Evolutionary conservation across 495 filamentous ascomycete species (phyloP).

Genomic region (Penicillium cosmopolitanum): DNA sequence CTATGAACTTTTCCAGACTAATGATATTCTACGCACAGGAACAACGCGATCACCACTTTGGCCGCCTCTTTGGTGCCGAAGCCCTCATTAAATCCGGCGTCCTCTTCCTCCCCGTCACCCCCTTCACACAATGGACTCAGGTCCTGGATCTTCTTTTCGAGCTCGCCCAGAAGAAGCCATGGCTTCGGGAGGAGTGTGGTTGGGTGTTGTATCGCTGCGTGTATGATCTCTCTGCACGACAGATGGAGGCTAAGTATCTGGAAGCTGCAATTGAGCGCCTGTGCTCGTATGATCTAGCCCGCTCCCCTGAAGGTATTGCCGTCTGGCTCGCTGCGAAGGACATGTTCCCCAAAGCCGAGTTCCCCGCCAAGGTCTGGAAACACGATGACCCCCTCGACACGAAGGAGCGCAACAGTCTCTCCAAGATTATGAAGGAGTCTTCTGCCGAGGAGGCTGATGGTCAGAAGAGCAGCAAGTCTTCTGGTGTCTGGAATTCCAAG

Average conservation of each 20-base stretch:
- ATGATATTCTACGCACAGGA: conserved; percentile 57
- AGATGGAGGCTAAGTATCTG: conserved; percentile 49
- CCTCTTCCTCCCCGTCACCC: conserved; percentile 57
- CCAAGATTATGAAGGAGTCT: conserved; percentile 79
- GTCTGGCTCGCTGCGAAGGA: conserved; percentile 77
- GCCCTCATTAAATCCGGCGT: conserved; percentile 80
- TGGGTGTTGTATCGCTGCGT: conserved; percentile 63
- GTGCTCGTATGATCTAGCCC: conserved; percentile 63
- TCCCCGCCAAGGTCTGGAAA: conserved; percentile 75
- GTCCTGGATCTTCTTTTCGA: conserved; percentile 58
- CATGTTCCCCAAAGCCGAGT: conserved; percentile 62
- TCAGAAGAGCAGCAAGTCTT: conserved; percentile 52
- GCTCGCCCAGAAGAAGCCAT: conserved; percentile 69
- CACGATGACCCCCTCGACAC: conserved; percentile 66
- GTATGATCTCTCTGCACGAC: conserved; percentile 42
- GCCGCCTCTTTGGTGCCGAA: conserved; percentile 83
- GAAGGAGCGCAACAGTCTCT: conserved; percentile 63
- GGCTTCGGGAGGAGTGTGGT: conserved; percentile 87
- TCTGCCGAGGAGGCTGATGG: conserved; percentile 55
- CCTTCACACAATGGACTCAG: conserved; percentile 60
- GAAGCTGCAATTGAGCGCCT: conserved; percentile 65
- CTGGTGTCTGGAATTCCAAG: conserved; percentile 78
- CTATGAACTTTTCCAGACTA: conserved; percentile 16
- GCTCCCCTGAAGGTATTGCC: conserved; percentile 84
- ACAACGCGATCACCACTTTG: conserved; percentile 81